These are phyloP conservation scores for Grosmannia penicillata DNA, from an alignment of 2,329 filamentous ascomycete genomes.

Conservation along the genomic window DNA sequence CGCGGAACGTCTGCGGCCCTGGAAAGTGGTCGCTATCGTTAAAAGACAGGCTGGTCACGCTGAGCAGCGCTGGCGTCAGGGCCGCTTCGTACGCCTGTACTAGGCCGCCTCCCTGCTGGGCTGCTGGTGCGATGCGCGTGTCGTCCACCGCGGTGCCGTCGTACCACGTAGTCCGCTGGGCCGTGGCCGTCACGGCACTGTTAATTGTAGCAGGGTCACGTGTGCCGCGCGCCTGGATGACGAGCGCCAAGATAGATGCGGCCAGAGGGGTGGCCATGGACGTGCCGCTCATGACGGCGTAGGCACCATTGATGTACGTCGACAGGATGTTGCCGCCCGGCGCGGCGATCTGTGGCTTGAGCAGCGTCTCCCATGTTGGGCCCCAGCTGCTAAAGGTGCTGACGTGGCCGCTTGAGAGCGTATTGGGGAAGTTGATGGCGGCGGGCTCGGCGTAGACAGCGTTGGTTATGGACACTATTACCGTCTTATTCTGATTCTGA, in stretches of 20 bases:
- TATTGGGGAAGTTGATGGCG: slow-evolving; percentile 18
- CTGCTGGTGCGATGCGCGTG: slow-evolving; percentile 33
- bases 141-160: slow-evolving; percentile 25
- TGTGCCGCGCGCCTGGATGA: slow-evolving; percentile 35
- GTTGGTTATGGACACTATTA: slow-evolving; percentile 28
- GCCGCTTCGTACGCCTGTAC: slow-evolving; percentile 46
- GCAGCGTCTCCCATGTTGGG: slow-evolving; percentile 27
- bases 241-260: slow-evolving; percentile 33
- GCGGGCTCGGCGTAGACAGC: slow-evolving; percentile 19
- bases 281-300: slow-evolving; percentile 35
- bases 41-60: slow-evolving; percentile 43
- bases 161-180: slow-evolving; percentile 27
- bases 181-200: slow-evolving; percentile 33
- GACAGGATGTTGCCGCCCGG: slow-evolving; percentile 35
- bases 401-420: slow-evolving; percentile 22
- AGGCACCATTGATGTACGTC: slow-evolving; percentile 27
- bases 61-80: slow-evolving; percentile 35
- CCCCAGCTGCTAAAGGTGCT: slow-evolving; percentile 27
- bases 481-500: slow-evolving; percentile 25
- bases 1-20: slow-evolving; percentile 32
- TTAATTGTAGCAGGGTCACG: slow-evolving; percentile 34
- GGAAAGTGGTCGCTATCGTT: slow-evolving; percentile 49
- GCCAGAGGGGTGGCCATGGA: slow-evolving; percentile 34
- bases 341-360: slow-evolving; percentile 31
- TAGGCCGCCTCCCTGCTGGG: slow-evolving; percentile 46